These are phyloP conservation scores for Kuraishia molischiana DNA, from an alignment of 805 yeast species.

Conservation along the genomic window DNA sequence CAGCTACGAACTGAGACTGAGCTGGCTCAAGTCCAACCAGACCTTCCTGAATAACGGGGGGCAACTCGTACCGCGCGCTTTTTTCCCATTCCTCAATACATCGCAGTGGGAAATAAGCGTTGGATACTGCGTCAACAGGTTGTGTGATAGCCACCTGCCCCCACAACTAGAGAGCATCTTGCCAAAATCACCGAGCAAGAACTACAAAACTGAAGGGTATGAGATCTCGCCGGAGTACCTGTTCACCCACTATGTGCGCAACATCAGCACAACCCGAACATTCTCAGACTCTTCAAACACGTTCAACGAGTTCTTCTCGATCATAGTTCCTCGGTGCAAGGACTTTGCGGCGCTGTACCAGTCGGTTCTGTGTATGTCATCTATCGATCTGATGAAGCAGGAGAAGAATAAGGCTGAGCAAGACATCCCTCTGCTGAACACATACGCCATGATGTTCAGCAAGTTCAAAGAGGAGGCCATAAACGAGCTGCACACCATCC, in stretches of 20 bases:
- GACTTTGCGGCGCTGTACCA: conserved; percentile 14
- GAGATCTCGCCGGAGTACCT: conserved; percentile 7
- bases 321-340: conserved; percentile 17
- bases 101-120: neutral
- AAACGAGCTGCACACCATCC: conserved; percentile 14
- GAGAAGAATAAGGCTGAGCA: conserved; percentile 4
- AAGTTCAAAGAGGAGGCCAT: conserved; percentile 20
- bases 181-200: neutral
- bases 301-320: conserved; percentile 15
- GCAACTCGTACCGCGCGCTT: neutral
- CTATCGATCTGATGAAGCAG: conserved; percentile 15
- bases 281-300: conserved; percentile 11
- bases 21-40: conserved; percentile 9
- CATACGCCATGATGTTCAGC: conserved; percentile 4
- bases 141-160: neutral
- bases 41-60: neutral
- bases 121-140: neutral
- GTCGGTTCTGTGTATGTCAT: conserved; percentile 16
- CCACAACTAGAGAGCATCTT: neutral
- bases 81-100: neutral
- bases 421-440: neutral
- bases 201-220: neutral
- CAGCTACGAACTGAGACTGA: conserved; percentile 8
- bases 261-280: conserved; percentile 13
- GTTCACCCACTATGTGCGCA: conserved; percentile 14